phyloP scores from a whole-genome alignment of 2,329 filamentous ascomycete species.

The Corynespora cassiicola region DNA sequence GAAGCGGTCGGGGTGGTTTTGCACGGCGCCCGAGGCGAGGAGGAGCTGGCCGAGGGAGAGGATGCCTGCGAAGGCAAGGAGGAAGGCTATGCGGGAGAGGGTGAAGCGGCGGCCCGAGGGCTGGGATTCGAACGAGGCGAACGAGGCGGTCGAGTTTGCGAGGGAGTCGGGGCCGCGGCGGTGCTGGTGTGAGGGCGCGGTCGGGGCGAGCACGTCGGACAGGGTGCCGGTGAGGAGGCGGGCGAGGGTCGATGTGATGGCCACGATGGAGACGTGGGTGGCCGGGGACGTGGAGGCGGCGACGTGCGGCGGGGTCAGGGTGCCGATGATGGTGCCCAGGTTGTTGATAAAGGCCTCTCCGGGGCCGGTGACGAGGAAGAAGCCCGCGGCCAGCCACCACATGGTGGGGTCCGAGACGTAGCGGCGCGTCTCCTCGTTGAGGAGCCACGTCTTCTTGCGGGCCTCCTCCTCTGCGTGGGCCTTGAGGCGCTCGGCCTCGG shows the following conservation, averaged over 20 bases:
- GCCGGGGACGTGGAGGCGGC: constrained; percentile 68
- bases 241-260: constrained; percentile 86
- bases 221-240: constrained; percentile 88
- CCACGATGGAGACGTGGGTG: constrained; percentile 92
- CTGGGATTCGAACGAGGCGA: constrained; percentile 26
- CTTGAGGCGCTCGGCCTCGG: constrained; percentile 54
- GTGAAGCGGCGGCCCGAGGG: constrained; percentile 56
- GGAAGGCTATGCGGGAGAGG: constrained; percentile 80
- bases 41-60: constrained; percentile 77
- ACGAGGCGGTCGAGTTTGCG: constrained; percentile 48
- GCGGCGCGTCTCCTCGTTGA: constrained; percentile 86
- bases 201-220: constrained; percentile 82
- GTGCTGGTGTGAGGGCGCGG: constrained; percentile 60
- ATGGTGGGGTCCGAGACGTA: constrained; percentile 91
- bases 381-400: constrained; percentile 92
- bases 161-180: constrained; percentile 56
- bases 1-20: constrained; percentile 79
- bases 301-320: constrained; percentile 72
- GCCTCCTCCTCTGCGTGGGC: constrained; percentile 59
- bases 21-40: constrained; percentile 76
- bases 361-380: constrained; percentile 91
- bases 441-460: constrained; percentile 84
- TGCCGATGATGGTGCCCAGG: constrained; percentile 89
- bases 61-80: constrained; percentile 75
- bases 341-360: constrained; percentile 99